Base-by-base conservation (phyloP, 768 basidiomycete genomes). In the Xerocomus brunneocitrinus region DNA sequence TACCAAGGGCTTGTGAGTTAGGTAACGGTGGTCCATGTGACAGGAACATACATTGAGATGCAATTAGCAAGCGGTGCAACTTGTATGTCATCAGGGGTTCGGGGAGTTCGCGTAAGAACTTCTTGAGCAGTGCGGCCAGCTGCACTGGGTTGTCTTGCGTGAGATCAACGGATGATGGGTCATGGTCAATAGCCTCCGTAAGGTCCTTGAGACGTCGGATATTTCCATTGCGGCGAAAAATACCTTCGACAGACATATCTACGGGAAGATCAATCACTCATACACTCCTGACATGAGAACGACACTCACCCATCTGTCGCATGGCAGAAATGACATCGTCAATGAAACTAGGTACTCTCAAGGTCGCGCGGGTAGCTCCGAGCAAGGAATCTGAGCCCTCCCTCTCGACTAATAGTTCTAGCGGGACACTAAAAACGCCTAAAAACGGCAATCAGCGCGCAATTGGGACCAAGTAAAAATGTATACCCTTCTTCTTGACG, bases 241-340 rank as follows among this genome's bases (percentile, higher is more conserved):
- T 95, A 53, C 97, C 97, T 72, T 98, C 97, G 38, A 99, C 80
- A 8, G 97, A 98, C 91, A 99, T 94, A 74, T 99, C 97, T 98
- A 59, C 32, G 48, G 48, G 34, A 43, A 31, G 31, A 30, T 66
- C 39, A 40, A 41, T 50, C 25, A 51, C 36, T 16, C 16, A 41
- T 25, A 24, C 7, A 28, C 8, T 45, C 41, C 28, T 47, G 28
- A 49, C 32, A 34, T 44, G 40, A 56, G 22, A 54, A 49, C 28
- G 19, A 35, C 34, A 50, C 87, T 58, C 52, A 97, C 95, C 95
- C 97, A 98, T 98, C 69, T 98, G 95, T 66, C 89, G 80, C 97
- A 99, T 98, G 10, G 97, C 94, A 47, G 93, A 95, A 43, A 99
- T 84, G 54, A 97, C 91, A 65, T 99, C 97, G 68, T 99, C 97